Evolutionary conservation across 768 basidiomycete species (phyloP).

Genomic region (Pholiota microspora): DNA sequence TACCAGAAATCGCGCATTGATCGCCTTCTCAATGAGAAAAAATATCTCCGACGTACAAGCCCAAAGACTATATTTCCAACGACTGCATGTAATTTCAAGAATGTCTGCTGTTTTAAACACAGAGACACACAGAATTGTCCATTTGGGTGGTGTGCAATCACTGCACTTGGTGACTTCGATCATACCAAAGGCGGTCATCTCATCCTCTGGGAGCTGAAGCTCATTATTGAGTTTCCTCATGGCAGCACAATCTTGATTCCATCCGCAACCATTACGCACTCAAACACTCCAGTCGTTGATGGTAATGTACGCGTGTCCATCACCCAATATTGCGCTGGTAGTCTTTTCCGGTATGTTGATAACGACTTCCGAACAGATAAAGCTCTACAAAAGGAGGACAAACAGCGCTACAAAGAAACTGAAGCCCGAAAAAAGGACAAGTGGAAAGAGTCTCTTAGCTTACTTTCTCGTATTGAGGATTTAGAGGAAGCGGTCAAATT

Average conservation of each 20-base stretch:
- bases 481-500: no score
- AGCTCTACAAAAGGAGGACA: neutral
- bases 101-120: slow-evolving; percentile 16
- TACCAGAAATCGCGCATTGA: slow-evolving; percentile 1
- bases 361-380: slow-evolving; percentile 24
- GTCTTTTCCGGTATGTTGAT: slow-evolving; percentile 19
- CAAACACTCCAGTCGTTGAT: slow-evolving; percentile 19
- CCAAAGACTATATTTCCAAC: slow-evolving; percentile 1
- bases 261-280: slow-evolving; percentile 24
- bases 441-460: neutral
- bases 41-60: neutral
- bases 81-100: slow-evolving; percentile 4
- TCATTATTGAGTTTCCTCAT: slow-evolving; percentile 23
- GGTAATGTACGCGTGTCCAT: slow-evolving; percentile 21
- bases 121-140: slow-evolving; percentile 29
- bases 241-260: slow-evolving; percentile 24
- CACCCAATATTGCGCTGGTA: slow-evolving; percentile 26
- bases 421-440: neutral
- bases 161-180: slow-evolving; percentile 23
- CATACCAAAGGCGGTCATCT: slow-evolving; percentile 29
- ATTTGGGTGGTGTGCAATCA: slow-evolving; percentile 26
- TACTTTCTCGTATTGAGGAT: neutral
- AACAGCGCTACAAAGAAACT: neutral
- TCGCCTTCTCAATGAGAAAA: neutral
- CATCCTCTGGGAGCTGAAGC: slow-evolving; percentile 24